phyloP scores from a whole-genome alignment of 176 grass and related monocot genomes.

The Avena insularis region DNA sequence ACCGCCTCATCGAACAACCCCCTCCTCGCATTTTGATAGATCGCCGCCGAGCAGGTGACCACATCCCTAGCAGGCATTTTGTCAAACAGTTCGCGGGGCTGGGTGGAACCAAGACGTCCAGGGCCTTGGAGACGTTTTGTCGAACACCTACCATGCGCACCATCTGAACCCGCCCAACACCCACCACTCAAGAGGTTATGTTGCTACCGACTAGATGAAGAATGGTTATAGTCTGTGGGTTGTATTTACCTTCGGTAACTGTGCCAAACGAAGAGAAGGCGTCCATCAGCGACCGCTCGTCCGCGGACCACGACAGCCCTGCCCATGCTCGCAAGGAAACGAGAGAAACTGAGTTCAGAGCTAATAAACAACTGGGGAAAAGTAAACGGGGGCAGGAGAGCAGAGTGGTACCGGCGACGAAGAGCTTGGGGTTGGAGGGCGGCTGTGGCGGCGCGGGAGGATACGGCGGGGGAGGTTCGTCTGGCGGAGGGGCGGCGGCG shows the following conservation, averaged over 20 bases:
- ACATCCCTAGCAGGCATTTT: constrained; percentile 54
- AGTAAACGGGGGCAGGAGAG: not conserved
- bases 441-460: constrained; percentile 28
- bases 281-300: constrained; percentile 84
- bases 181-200: constrained; percentile 32
- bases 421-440: constrained; percentile 74
- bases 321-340: not conserved
- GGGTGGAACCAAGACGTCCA: not conserved
- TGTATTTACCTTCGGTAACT: constrained; percentile 75
- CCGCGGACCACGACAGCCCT: constrained; percentile 82
- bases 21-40: constrained; percentile 47
- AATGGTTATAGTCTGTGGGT: not conserved
- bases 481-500: constrained; percentile 7
- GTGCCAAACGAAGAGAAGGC: constrained; percentile 83
- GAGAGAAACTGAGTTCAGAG: constrained; percentile 13
- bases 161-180: constrained; percentile 44
- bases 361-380: not conserved
- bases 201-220: constrained; percentile 30
- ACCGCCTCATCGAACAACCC: constrained; percentile 41
- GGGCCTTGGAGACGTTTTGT: constrained; percentile 8
- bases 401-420: constrained; percentile 62
- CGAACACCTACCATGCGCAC: constrained; percentile 41
- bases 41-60: constrained; percentile 53
- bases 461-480: constrained; percentile 26
- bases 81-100: constrained; percentile 41